Evolutionary conservation across 2,329 filamentous ascomycete genomes (phyloP), one percentile per base, ranked within the genome.

Genomic region (Davidsoniella eucalypti): DNA sequence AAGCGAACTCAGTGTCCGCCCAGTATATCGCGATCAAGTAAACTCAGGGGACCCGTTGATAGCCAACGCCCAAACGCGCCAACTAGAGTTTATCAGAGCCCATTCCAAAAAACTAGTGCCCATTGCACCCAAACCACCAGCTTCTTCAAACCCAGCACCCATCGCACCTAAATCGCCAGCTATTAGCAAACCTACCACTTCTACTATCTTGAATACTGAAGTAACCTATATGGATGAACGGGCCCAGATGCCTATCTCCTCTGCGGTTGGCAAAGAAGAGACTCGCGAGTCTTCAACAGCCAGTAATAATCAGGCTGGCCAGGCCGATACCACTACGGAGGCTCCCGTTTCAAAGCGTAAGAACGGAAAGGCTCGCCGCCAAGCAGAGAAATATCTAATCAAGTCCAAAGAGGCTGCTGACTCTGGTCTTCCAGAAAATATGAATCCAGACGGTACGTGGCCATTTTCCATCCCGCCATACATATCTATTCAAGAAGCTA

Each of bases 391-490:
- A 44, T 56, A 55, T n/a, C 50, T 46, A 26, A 53, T 25, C 39
- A 23, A 54, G 25, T 25, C 42, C 8, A 17, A 42, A 14, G 43
- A 54, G 52, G 50, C 41, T 44, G 12, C 25, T 5, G 40, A 49
- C 5, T 14, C 21, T 3, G 26, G 16, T 2, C 23, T 49, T 6
- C 45, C 29, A 6, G 23, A 14, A 41, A 60, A 59, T 48, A 55
- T 65, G 41, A 68, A 66, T 26, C 50, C 54, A 2, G 56, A 57
- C 58, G 56, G 60, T 64, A 52, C 56, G 56, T 57, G 45, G 7
- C 10, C 14, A 42, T 36, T 9, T 42, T 29, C 16, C 4, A 23
- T 12, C 10, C 17, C 18, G 12, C 6, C 26, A 14, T 23, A 21
- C n/a, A 4, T 17, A 5, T 23, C 29, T 26, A 5, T 17, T n/a